Evolutionary conservation across 306 rosid genomes (phyloP).

Genomic region (Prosopis cineraria): DNA sequence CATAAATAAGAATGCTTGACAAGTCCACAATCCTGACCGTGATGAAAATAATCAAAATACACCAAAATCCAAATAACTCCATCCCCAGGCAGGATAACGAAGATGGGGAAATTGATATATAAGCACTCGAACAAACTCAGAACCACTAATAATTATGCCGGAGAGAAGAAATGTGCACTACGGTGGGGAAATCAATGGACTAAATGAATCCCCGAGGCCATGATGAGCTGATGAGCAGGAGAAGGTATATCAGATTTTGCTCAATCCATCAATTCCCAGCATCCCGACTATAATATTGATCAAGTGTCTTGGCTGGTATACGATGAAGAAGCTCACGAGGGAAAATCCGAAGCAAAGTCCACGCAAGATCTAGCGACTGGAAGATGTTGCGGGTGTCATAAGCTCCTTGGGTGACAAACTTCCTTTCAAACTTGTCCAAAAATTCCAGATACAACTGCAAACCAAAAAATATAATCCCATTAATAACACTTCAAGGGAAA

Average conservation of each 20-base stretch:
- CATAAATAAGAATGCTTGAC: constrained; percentile 33
- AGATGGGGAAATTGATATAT: constrained; percentile 38
- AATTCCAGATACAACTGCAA: constrained; percentile 93
- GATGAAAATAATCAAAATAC: constrained; percentile 26
- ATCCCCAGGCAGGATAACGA: constrained; percentile 40
- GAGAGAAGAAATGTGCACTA: constrained; percentile 44
- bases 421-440: constrained; percentile 99
- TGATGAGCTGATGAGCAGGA: constrained; percentile 42
- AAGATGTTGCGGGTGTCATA: constrained; percentile 96
- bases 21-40: constrained; percentile 34
- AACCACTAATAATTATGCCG: constrained; percentile 54
- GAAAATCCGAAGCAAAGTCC: constrained; percentile 97
- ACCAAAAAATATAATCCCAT: constrained; percentile 9
- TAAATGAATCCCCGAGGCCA: constrained; percentile 46
- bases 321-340: constrained; percentile 99
- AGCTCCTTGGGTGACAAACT: constrained; percentile 96
- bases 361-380: constrained; percentile 98
- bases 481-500: constrained; percentile 25
- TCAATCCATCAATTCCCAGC: constrained; percentile 63
- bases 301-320: constrained; percentile 97
- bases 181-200: constrained; percentile 43
- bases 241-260: constrained; percentile 27
- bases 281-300: constrained; percentile 87
- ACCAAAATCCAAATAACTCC: constrained; percentile 29
- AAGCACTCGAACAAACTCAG: constrained; percentile 49